A percentile compares a stretch with the other conserved stretches of the same genome.
phyloP scores from a whole-genome alignment of 2,329 filamentous ascomycete genomes.

The Tolypocladium tundrense region DNA sequence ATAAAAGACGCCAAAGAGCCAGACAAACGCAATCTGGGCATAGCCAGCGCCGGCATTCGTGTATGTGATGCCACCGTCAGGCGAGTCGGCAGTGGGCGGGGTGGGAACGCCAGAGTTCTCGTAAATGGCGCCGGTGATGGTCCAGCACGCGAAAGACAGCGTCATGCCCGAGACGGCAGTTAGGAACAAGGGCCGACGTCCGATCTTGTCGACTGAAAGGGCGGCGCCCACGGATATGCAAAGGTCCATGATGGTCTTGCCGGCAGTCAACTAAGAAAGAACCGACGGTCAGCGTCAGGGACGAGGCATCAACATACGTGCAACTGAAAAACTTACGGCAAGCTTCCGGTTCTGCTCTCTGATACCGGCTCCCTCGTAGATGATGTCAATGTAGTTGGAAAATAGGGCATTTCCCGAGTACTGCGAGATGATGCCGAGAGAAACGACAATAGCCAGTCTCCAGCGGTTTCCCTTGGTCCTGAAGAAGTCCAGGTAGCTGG shows the following conservation, averaged over 20 bases:
- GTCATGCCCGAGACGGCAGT: conserved; percentile 38
- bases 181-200: conserved; percentile 44
- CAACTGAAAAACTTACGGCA: conserved; percentile 23
- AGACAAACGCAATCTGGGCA: conserved; percentile 47
- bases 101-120: conserved; percentile 26
- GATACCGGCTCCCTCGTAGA: conserved; percentile 54
- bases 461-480: conserved; percentile 54
- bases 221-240: conserved; percentile 45
- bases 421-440: conserved; percentile 56
- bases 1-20: conserved; percentile 49
- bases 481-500: conserved; percentile 51
- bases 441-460: conserved; percentile 50
- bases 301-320: too few relatives aligned
- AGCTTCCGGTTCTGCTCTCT: conserved; percentile 45
- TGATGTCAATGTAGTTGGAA: conserved; percentile 54
- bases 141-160: conserved; percentile 37
- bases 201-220: conserved; percentile 37
- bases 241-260: conserved; percentile 50
- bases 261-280: conserved; percentile 28
- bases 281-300: conserved; percentile 1
- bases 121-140: conserved; percentile 40
- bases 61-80: conserved; percentile 15
- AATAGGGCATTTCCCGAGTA: conserved; percentile 59
- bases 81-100: not conserved
- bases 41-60: conserved; percentile 36